Conservation (phyloP, 805 yeast species). For the Wickerhamiella sorbophila region DNA sequence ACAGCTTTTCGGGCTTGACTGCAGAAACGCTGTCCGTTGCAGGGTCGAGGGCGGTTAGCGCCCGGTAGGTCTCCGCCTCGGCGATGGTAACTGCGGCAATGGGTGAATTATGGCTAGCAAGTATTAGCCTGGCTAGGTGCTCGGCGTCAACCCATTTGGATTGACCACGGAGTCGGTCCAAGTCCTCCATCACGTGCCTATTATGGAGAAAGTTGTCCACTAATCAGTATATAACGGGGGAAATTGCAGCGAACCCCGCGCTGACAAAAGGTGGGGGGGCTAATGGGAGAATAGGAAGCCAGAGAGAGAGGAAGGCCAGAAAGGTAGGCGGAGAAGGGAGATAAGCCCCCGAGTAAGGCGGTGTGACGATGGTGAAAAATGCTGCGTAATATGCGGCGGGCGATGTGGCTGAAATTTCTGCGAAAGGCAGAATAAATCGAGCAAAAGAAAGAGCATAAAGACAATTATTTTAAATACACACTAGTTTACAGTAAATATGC, state of each 20-base stretch:
- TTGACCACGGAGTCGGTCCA: not conserved
- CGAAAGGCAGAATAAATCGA: too few relatives aligned
- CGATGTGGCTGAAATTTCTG: too few relatives aligned
- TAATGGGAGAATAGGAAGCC: too few relatives aligned
- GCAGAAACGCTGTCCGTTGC: not conserved
- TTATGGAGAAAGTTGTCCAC: not conserved
- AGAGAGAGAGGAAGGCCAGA: too few relatives aligned
- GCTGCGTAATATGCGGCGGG: too few relatives aligned
- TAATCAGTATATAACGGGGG: not conserved
- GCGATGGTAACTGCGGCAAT: not conserved
- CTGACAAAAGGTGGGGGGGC: not conserved
- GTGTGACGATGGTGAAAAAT: too few relatives aligned
- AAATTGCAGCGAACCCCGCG: not conserved
- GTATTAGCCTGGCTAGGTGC: not conserved
- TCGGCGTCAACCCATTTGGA: not conserved
- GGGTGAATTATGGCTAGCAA: not conserved
- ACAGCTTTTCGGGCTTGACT: not conserved
- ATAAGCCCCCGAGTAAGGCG: too few relatives aligned
- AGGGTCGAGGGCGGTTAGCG: not conserved
- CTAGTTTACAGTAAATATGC: too few relatives aligned
- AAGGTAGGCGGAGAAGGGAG: too few relatives aligned
- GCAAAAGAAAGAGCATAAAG: too few relatives aligned
- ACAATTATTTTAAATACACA: too few relatives aligned
- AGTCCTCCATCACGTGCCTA: constrained; percentile 1
- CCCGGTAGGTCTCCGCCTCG: not conserved